Evolutionary conservation across 768 basidiomycete genomes (phyloP).

Genomic region (Cystofilobasidium bisporidii): DNA sequence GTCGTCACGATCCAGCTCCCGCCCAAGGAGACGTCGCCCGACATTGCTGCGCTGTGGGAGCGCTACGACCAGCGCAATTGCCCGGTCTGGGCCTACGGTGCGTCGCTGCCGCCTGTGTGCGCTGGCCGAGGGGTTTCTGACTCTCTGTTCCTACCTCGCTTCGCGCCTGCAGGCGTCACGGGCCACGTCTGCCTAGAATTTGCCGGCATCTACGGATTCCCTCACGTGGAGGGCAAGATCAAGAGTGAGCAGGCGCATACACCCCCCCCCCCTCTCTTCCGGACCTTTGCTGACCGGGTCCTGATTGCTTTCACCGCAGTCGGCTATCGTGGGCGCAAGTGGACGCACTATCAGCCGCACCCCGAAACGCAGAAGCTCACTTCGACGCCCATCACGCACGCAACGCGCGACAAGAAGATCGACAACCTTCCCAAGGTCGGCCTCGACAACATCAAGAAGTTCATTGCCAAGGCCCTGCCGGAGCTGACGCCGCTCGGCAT

Average conservation of each 20-base stretch:
- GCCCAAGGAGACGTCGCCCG: slow-evolving; percentile 31
- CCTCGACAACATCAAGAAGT: slow-evolving; percentile 27
- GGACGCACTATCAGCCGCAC: slow-evolving; percentile 32
- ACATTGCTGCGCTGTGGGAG: slow-evolving; percentile 5
- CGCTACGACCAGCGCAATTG: slow-evolving; percentile 16
- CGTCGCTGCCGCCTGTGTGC: too few relatives aligned
- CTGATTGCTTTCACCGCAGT: background rate
- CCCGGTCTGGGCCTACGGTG: slow-evolving; percentile 32
- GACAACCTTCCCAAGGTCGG: slow-evolving; percentile 29
- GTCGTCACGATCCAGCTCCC: slow-evolving; percentile 30
- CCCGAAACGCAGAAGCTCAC: slow-evolving; percentile 22
- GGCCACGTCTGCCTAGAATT: slow-evolving; percentile 29
- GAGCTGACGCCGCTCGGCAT: slow-evolving; percentile 30
- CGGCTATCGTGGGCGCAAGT: slow-evolving; percentile 32
- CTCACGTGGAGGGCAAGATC: slow-evolving; percentile 28
- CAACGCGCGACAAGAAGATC: slow-evolving; percentile 1
- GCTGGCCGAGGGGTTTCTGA: too few relatives aligned
- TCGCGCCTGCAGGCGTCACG: too few relatives aligned
- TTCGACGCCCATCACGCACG: slow-evolving; percentile 29
- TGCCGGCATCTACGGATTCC: slow-evolving; percentile 30
- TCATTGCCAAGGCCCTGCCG: slow-evolving; percentile 27
- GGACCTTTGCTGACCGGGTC: too few relatives aligned
- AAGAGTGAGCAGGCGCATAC: slow-evolving; percentile 7
- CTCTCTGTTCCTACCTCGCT: too few relatives aligned
- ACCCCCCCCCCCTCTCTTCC: too few relatives aligned